Evolutionary conservation across 345 rosid species (phyloP), one percentile per base, ranked within the genome.

Genomic region (Anacardium occidentale): DNA sequence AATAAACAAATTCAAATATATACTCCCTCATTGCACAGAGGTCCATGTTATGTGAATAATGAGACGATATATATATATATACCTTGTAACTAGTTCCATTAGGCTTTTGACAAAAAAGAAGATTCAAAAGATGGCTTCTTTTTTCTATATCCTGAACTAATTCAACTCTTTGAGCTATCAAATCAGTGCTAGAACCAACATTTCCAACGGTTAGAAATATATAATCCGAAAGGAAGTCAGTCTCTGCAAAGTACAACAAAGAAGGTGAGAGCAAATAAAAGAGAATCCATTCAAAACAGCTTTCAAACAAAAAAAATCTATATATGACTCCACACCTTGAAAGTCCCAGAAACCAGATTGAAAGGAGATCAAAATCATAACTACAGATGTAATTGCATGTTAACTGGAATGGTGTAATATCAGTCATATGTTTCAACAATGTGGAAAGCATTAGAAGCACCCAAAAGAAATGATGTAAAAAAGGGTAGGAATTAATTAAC

Each of bases 141-240:
- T 87, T 87, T 47, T 84, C 84, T 76, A 66, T 66, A 34, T 87
- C 88, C 51, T 83, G 80, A 65, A 87, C 88, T 40, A 77, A 70
- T 54, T 82, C 85, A 64, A 87, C 76, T 17, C 72, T 83, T 72
- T 87, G 90, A 11, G 74, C 56, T 40, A 87, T 87, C 68, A 83
- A 78, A 44, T 79, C 85, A 9, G 84, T 83, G 67, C 81, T 82
- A 34, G 90, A 84, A 65, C 87, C 83, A 73, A 83, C 88, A 77
- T 85, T 83, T 66, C 83, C 85, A 47, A 87, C 87, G 21, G 88
- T 52, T 47, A 87, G 83, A 62, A 86, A 86, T 47, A 78, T 78
- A 67, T 89, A 84, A 76, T 81, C 72, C 18, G 84, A 75, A 52
- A 87, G 87, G 77, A 79, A 88, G 74, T 80, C 76, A 87, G 86